A percentile compares a stretch with the other conserved stretches of the same genome.
These are phyloP conservation scores for Alternaria sp. DNA, from an alignment of 2,329 filamentous ascomycete genomes.

Conservation along the genomic window DNA sequence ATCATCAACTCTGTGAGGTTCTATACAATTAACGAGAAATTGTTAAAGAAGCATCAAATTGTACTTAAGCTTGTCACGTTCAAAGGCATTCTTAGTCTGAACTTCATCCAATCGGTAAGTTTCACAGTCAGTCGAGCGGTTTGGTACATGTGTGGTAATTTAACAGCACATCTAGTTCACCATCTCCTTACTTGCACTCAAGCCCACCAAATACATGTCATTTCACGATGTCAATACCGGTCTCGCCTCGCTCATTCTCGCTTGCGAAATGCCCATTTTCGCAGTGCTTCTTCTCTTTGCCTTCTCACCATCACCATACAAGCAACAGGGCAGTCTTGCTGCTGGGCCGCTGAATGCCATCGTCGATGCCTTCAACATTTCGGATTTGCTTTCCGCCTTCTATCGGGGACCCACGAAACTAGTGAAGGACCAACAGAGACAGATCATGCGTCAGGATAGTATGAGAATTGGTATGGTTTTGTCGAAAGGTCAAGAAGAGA, in stretches of 20 bases:
- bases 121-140: not conserved
- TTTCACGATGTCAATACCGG: conserved; percentile 42
- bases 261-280: conserved; percentile 48
- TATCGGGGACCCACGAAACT: conserved; percentile 45
- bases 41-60: conserved; percentile 36
- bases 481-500: not conserved
- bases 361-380: conserved; percentile 41
- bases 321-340: conserved; percentile 20
- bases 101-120: conserved; percentile 42
- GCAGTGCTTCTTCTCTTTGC: conserved; percentile 38
- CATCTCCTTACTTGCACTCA: conserved; percentile 42
- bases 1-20: conserved; percentile 37
- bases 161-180: conserved; percentile 29
- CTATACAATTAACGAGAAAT: conserved; percentile 33
- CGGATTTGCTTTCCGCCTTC: conserved; percentile 40
- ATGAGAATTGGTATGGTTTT: conserved; percentile 18
- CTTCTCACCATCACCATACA: conserved; percentile 39
- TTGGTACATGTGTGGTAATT: not conserved
- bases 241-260: conserved; percentile 41
- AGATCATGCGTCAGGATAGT: conserved; percentile 33
- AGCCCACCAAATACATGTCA: conserved; percentile 39
- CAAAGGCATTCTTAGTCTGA: conserved; percentile 46
- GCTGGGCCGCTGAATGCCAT: conserved; percentile 34
- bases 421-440: conserved; percentile 39
- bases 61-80: conserved; percentile 45